Conservation (phyloP, 2,329 filamentous ascomycete species). For the Dactylellina drechsleri region DNA sequence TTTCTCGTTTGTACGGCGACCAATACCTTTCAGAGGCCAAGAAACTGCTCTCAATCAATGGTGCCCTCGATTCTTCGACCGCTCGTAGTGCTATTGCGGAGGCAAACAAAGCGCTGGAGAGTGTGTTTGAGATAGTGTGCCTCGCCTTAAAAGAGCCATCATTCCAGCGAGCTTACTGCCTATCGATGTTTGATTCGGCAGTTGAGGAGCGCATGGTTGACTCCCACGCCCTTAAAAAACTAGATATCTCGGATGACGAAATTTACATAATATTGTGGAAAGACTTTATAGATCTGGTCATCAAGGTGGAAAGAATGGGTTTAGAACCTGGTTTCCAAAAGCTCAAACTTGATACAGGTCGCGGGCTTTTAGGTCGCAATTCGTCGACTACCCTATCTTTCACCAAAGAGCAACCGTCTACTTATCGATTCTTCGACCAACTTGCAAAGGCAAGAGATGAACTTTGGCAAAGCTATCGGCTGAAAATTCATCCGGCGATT, state of each 20-base stretch:
- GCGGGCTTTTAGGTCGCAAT: background rate
- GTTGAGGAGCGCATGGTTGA: slow-evolving; percentile 1
- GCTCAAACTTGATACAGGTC: background rate
- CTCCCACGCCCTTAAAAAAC: background rate
- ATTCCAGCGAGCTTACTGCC: background rate
- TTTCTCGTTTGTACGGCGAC: background rate
- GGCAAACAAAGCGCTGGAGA: slow-evolving; percentile 11
- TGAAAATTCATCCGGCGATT: background rate
- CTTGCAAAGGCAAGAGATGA: slow-evolving; percentile 26
- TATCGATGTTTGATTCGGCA: background rate
- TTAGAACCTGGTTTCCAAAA: slow-evolving; percentile 12
- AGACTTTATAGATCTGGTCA: background rate
- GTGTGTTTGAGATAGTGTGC: background rate
- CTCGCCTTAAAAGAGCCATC: slow-evolving; percentile 7
- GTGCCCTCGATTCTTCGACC: background rate
- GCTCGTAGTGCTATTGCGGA: background rate
- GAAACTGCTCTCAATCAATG: background rate
- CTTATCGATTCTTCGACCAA: slow-evolving; percentile 17
- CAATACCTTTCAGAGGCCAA: background rate
- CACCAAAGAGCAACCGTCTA: background rate
- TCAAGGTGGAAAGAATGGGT: slow-evolving; percentile 12
- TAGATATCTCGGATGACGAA: background rate
- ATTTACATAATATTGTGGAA: slow-evolving; percentile 18
- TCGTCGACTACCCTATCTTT: background rate
- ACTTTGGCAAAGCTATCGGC: slow-evolving; percentile 6